Conservation (phyloP, 106 monocot genomes). For the Narthecium ossifragum region DNA sequence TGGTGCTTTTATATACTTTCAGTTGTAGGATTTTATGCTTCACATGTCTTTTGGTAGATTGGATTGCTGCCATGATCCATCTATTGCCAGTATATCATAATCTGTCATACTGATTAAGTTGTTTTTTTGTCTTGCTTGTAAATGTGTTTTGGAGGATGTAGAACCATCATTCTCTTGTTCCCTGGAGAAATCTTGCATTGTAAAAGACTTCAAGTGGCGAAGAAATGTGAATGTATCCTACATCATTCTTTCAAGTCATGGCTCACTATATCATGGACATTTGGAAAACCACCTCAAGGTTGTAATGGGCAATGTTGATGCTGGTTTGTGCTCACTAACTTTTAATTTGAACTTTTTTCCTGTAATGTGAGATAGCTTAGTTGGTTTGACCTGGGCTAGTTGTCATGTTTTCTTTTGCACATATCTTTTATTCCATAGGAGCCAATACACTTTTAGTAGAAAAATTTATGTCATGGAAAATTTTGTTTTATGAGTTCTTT, state of each 20-base stretch:
- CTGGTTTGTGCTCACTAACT: conserved; percentile 48
- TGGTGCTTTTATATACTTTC: too few species aligned
- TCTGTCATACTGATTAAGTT: too few species aligned
- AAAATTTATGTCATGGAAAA: too few species aligned
- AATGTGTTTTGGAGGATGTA: conserved; percentile 29
- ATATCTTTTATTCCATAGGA: too few species aligned
- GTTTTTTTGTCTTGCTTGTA: too few species aligned
- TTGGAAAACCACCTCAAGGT: conserved; percentile 26
- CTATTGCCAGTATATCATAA: background rate
- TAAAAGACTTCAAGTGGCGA: conserved; percentile 76
- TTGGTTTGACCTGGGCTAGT: too few species aligned
- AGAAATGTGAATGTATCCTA: conserved; percentile 38
- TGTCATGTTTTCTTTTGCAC: too few species aligned
- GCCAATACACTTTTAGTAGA: too few species aligned
- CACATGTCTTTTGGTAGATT: background rate
- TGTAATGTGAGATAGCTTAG: too few species aligned
- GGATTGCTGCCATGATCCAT: background rate
- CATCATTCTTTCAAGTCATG: conserved; percentile 54
- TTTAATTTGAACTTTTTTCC: too few species aligned
- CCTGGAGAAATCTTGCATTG: conserved; percentile 22
- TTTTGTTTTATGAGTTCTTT: too few species aligned
- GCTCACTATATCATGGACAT: conserved; percentile 39
- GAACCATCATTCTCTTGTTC: conserved; percentile 36
- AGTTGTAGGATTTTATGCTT: too few species aligned
- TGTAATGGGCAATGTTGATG: conserved; percentile 69